Conservation (phyloP, 306 rosid species). For the Malus fusca region DNA sequence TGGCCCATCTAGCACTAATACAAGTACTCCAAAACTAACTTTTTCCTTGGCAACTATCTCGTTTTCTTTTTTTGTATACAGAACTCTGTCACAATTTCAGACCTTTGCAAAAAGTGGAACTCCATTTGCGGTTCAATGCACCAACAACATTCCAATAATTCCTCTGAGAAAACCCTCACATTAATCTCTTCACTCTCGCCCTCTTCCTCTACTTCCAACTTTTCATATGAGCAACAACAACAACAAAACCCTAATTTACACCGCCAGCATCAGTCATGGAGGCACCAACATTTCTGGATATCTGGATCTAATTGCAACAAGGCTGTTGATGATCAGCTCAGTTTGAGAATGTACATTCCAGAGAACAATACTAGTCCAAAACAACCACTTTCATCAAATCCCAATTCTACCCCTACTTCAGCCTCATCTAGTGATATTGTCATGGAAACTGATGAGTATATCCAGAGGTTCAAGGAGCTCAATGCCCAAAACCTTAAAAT, state of each 20-base stretch:
- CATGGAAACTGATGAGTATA: slow-evolving; percentile 53
- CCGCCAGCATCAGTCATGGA: slow-evolving; percentile 16
- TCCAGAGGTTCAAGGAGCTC: slow-evolving; percentile 50
- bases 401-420: slow-evolving; percentile 57
- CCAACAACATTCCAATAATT: slow-evolving; percentile 37
- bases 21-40: slow-evolving; percentile 27
- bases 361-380: slow-evolving; percentile 22
- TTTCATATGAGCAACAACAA: slow-evolving; percentile 51
- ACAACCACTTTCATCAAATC: slow-evolving; percentile 33
- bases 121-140: slow-evolving; percentile 54
- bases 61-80: slow-evolving; percentile 22
- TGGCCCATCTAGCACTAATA: neutral
- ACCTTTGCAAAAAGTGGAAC: slow-evolving; percentile 75
- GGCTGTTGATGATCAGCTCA: slow-evolving; percentile 15
- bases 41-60: slow-evolving; percentile 24
- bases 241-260: slow-evolving; percentile 31
- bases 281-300: slow-evolving; percentile 37
- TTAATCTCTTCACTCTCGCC: slow-evolving; percentile 54
- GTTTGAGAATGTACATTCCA: slow-evolving; percentile 46
- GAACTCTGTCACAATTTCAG: slow-evolving; percentile 55
- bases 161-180: slow-evolving; percentile 46
- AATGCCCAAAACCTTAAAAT: slow-evolving; percentile 56
- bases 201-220: slow-evolving; percentile 62
- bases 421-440: slow-evolving; percentile 46
- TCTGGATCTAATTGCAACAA: slow-evolving; percentile 20